A percentile compares a stretch with the other conserved stretches of the same genome.
phyloP scores from a whole-genome alignment of 768 basidiomycete genomes.

The Psilocybe subaeruginosa region DNA sequence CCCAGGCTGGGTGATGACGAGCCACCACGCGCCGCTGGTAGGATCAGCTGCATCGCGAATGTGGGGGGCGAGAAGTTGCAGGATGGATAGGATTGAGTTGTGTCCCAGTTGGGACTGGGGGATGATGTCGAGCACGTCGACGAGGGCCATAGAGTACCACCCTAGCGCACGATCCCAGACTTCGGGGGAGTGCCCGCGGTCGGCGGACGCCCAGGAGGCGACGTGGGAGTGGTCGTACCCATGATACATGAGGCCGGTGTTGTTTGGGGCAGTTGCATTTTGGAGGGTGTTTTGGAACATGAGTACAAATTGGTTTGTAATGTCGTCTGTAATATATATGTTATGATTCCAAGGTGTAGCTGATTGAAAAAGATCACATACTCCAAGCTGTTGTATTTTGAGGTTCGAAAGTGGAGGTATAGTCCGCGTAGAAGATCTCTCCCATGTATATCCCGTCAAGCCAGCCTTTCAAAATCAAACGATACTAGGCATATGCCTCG shows the following conservation, averaged over 20 bases:
- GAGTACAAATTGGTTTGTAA: slow-evolving; percentile 42
- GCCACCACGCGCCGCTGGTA: slow-evolving; percentile 48
- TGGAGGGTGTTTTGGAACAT: slow-evolving; percentile 48
- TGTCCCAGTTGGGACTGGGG: slow-evolving; percentile 33
- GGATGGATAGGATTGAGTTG: slow-evolving; percentile 31
- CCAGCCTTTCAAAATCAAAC: slow-evolving; percentile 35
- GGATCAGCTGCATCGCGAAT: slow-evolving; percentile 42
- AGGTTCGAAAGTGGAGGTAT: slow-evolving; percentile 37
- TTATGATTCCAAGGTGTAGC: background rate
- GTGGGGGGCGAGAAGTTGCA: slow-evolving; percentile 36
- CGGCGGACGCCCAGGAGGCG: slow-evolving; percentile 45
- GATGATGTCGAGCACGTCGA: slow-evolving; percentile 44
- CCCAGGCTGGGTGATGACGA: slow-evolving; percentile 52
- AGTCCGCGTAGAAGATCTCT: slow-evolving; percentile 45
- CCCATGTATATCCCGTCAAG: slow-evolving; percentile 52
- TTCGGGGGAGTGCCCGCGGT: slow-evolving; percentile 49
- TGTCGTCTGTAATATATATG: slow-evolving; percentile 34
- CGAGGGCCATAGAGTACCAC: slow-evolving; percentile 52
- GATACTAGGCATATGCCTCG: too few species aligned
- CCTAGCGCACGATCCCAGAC: slow-evolving; percentile 53
- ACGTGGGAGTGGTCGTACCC: slow-evolving; percentile 50
- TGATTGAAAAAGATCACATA: slow-evolving; percentile 18
- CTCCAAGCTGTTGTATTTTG: slow-evolving; percentile 42
- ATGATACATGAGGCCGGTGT: slow-evolving; percentile 48
- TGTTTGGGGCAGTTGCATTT: slow-evolving; percentile 37